Evolutionary conservation across 441 rosid species (phyloP).

Genomic region (Jatropha multifida): DNA sequence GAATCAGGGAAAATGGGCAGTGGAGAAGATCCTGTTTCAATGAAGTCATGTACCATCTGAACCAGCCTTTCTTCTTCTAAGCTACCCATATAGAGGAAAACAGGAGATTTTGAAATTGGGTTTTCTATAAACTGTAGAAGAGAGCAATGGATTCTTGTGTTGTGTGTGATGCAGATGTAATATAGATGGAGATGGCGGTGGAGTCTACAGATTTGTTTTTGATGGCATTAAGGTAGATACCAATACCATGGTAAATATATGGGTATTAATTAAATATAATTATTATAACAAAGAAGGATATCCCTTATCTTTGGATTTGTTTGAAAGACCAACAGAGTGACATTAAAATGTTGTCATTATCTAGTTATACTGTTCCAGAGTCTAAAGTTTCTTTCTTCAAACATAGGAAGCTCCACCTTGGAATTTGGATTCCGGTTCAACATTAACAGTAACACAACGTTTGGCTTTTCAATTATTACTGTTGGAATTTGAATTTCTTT

Average conservation of each 20-base stretch:
- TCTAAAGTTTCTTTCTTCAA: not conserved
- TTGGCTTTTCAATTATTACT: too few relatives aligned
- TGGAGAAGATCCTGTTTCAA: constrained; percentile 47
- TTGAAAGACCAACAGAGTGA: constrained; percentile 5
- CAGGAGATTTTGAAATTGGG: too few relatives aligned
- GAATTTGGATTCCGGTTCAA: too few relatives aligned
- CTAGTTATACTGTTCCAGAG: not conserved
- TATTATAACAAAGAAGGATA: not conserved
- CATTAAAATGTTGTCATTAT: constrained; percentile 5
- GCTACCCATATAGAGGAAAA: constrained; percentile 29
- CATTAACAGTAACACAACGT: too few relatives aligned
- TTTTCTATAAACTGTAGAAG: too few relatives aligned
- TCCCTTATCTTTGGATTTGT: constrained; percentile 1
- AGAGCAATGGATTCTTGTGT: too few relatives aligned
- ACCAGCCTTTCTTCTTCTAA: constrained; percentile 46
- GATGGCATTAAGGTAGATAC: not conserved
- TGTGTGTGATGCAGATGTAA: too few relatives aligned
- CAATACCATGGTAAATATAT: not conserved
- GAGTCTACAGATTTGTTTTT: not conserved
- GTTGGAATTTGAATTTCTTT: too few relatives aligned
- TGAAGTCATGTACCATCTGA: constrained; percentile 59
- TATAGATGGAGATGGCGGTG: not conserved
- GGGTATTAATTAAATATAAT: not conserved
- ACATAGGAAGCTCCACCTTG: too few relatives aligned
- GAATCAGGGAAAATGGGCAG: constrained; percentile 24